Evolutionary conservation across 2,329 filamentous ascomycete species (phyloP).

Genomic region (Shiraia sp.): DNA sequence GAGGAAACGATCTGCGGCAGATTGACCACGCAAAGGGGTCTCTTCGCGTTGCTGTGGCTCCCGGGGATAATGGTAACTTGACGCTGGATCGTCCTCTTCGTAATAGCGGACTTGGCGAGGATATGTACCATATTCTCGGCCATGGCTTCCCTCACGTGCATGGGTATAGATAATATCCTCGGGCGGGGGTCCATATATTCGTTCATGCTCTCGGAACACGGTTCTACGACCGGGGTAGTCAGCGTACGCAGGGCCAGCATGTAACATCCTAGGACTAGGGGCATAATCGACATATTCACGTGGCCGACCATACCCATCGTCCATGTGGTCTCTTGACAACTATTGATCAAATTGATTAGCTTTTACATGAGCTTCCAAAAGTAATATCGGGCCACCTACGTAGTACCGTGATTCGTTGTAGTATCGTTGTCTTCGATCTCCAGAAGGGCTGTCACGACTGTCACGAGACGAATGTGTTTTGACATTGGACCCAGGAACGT

Average conservation of each 20-base stretch:
- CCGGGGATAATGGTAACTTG: constrained; percentile 27
- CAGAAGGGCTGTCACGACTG: constrained; percentile 29
- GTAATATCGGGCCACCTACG: constrained; percentile 30
- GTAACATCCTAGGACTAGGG: constrained; percentile 31
- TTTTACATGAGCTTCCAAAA: constrained; percentile 5
- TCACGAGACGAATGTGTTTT: constrained; percentile 28
- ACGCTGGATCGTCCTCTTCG: constrained; percentile 25
- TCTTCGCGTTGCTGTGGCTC: constrained; percentile 25
- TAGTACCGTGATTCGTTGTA: constrained; percentile 39
- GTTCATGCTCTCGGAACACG: constrained; percentile 37
- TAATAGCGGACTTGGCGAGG: constrained; percentile 33
- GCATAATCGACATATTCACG: constrained; percentile 37
- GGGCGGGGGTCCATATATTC: constrained; percentile 28
- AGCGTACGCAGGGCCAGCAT: constrained; percentile 31
- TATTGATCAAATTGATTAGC: constrained; percentile 22
- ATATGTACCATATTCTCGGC: constrained; percentile 31
- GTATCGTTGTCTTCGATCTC: constrained; percentile 33
- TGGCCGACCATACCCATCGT: constrained; percentile 31
- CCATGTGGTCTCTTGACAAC: constrained; percentile 32
- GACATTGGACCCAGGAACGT: constrained; percentile 14
- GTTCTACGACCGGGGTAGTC: constrained; percentile 36
- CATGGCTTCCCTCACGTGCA: constrained; percentile 30
- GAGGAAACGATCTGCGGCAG: constrained; percentile 42
- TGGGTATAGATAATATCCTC: constrained; percentile 34
- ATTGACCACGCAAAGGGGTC: constrained; percentile 26